Evolutionary conservation across 768 basidiomycete genomes (phyloP).

Genomic region (Multifurca ochricompacta): DNA sequence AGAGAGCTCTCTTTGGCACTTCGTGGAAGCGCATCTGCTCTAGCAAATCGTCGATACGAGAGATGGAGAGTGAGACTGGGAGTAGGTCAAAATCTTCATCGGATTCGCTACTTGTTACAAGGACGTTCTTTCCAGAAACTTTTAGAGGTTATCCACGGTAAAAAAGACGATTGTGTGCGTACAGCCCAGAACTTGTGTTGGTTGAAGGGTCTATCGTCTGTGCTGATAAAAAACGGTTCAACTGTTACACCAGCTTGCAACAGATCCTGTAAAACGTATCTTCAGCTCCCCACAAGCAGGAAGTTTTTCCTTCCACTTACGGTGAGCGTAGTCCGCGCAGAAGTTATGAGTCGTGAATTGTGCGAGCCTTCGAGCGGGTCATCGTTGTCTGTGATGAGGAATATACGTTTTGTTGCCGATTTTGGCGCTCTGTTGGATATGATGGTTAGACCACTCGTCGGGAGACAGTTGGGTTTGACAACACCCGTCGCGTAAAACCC

Average conservation of each 20-base stretch:
- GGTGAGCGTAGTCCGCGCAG: slow-evolving; percentile 63
- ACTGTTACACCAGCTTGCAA: slow-evolving; percentile 69
- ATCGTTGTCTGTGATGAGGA: slow-evolving; percentile 89
- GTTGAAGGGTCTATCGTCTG: slow-evolving; percentile 59
- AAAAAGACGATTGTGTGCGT: slow-evolving; percentile 23
- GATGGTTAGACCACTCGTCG: not conserved
- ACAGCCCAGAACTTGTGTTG: slow-evolving; percentile 74
- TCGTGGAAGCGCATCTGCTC: slow-evolving; percentile 77
- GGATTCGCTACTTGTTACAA: slow-evolving; percentile 48
- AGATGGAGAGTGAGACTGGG: slow-evolving; percentile 64
- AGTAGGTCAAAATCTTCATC: slow-evolving; percentile 43
- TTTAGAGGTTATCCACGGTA: not conserved
- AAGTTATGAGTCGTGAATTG: slow-evolving; percentile 54
- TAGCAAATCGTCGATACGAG: slow-evolving; percentile 70
- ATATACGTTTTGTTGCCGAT: slow-evolving; percentile 86
- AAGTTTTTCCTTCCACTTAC: slow-evolving; percentile 32
- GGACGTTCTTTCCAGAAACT: slow-evolving; percentile 42
- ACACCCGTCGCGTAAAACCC: slow-evolving; percentile 83
- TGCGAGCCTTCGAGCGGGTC: slow-evolving; percentile 53
- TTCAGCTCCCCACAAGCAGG: not conserved
- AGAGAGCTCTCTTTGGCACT: slow-evolving; percentile 74
- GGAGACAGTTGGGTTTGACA: slow-evolving; percentile 17
- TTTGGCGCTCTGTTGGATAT: slow-evolving; percentile 57
- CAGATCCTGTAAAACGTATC: slow-evolving; percentile 50
- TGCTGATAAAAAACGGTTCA: slow-evolving; percentile 86